A percentile compares a stretch with the other conserved stretches of the same genome.
phyloP scores from a whole-genome alignment of 106 monocot genomes.

The Amphibolis antarctica region DNA sequence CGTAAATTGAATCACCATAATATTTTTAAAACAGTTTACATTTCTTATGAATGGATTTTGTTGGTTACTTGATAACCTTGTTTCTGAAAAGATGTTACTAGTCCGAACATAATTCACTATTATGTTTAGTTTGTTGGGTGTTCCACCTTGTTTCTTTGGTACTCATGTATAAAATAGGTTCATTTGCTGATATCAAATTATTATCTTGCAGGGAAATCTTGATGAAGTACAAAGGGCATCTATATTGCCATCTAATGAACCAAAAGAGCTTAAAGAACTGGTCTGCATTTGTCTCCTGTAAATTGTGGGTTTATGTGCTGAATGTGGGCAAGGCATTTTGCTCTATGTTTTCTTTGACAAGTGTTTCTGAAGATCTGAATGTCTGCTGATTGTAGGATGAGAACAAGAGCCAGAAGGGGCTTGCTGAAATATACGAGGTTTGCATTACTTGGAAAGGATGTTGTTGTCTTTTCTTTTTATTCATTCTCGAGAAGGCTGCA shows the following conservation, averaged over 20 bases:
- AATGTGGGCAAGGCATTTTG: background rate
- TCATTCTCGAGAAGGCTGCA: background rate
- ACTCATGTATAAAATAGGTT: no score
- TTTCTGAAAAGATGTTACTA: no score
- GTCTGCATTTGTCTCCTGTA: constrained; percentile 21
- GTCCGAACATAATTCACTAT: no score
- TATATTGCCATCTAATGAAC: constrained; percentile 48
- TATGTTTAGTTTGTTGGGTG: no score
- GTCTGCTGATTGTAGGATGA: constrained; percentile 55
- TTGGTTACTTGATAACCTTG: no score
- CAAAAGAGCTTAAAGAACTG: constrained; percentile 66
- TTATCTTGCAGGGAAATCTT: constrained; percentile 44
- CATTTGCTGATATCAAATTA: background rate
- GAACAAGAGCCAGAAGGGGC: constrained; percentile 85
- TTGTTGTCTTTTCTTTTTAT: background rate
- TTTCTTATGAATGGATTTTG: no score
- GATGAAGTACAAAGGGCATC: constrained; percentile 81
- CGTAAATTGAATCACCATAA: no score
- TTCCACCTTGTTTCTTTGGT: no score
- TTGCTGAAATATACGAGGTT: constrained; percentile 97
- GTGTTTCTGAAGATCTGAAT: background rate
- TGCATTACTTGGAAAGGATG: background rate
- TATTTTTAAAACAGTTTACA: no score
- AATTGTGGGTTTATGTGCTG: background rate
- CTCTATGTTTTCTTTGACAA: background rate